Conservation (phyloP, 176 grass and related monocot genomes). For the Aegilops longissima region DNA sequence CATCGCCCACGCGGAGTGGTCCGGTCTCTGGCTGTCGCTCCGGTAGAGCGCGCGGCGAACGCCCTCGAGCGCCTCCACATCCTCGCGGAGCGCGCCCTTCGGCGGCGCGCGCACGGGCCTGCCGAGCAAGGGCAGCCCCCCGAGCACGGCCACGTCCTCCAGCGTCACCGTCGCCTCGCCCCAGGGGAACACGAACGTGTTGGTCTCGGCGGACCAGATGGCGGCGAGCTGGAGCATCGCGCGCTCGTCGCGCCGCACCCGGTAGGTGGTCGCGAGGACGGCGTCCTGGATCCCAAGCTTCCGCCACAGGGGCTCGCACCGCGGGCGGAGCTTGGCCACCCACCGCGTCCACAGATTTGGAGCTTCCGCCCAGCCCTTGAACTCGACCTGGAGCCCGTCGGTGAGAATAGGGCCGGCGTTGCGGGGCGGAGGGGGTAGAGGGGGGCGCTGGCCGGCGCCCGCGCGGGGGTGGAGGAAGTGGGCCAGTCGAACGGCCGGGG, state of each 20-base stretch:
- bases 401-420: not conserved
- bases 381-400: constrained; percentile 53
- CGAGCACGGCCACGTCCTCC: constrained; percentile 64
- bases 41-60: constrained; percentile 66
- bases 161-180: constrained; percentile 81
- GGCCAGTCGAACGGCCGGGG: constrained; percentile 11
- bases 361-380: constrained; percentile 64
- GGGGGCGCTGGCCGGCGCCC: constrained; percentile 10
- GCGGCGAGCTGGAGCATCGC: constrained; percentile 53
- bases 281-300: constrained; percentile 67
- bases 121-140: constrained; percentile 39
- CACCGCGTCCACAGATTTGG: constrained; percentile 63
- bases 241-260: constrained; percentile 49
- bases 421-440: constrained; percentile 17
- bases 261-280: constrained; percentile 58
- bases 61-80: constrained; percentile 50
- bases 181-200: constrained; percentile 82
- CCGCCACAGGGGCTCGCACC: constrained; percentile 49
- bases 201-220: constrained; percentile 66
- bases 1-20: constrained; percentile 81
- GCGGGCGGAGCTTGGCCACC: constrained; percentile 72
- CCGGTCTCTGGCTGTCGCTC: constrained; percentile 73
- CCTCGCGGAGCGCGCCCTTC: constrained; percentile 34
- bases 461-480: constrained; percentile 40
- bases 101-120: not conserved